phyloP scores from a whole-genome alignment of 129 eudicot species.

The Scalesia atractyloides region DNA sequence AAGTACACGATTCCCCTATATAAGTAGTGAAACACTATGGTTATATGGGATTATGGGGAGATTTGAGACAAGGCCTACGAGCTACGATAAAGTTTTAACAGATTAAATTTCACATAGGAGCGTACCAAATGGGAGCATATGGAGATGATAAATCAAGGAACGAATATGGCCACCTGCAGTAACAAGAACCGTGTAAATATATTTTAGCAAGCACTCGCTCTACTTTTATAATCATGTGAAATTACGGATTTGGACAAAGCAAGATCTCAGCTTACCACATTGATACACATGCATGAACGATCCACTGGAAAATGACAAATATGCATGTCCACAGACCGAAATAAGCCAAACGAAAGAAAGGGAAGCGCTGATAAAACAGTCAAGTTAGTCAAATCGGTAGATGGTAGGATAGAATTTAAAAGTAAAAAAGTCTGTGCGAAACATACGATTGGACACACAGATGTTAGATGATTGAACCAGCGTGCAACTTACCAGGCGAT shows the following conservation, averaged over 20 bases:
- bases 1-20: not conserved
- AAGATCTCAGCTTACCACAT: constrained; percentile 49
- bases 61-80: not conserved
- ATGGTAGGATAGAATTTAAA: constrained; percentile 1
- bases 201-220: constrained; percentile 6
- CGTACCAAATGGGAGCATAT: constrained; percentile 89
- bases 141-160: constrained; percentile 91
- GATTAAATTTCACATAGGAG: not conserved
- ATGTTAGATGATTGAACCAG: not conserved
- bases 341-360: constrained; percentile 86
- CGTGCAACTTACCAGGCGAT: constrained; percentile 60
- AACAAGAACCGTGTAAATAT: constrained; percentile 21
- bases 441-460: not conserved
- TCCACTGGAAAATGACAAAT: constrained; percentile 90
- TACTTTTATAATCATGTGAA: not conserved
- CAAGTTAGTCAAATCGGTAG: constrained; percentile 21
- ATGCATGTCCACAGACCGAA: constrained; percentile 75
- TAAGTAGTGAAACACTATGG: not conserved
- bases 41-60: not conserved
- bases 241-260: constrained; percentile 11
- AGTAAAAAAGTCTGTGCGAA: not conserved
- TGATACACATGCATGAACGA: constrained; percentile 73
- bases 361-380: constrained; percentile 64
- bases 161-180: constrained; percentile 94
- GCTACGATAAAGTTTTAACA: not conserved